Percentiles rank a stretch among this genome's conserved stretches.
phyloP scores from a whole-genome alignment of 768 basidiomycete genomes.

The Boletus fagicola region DNA sequence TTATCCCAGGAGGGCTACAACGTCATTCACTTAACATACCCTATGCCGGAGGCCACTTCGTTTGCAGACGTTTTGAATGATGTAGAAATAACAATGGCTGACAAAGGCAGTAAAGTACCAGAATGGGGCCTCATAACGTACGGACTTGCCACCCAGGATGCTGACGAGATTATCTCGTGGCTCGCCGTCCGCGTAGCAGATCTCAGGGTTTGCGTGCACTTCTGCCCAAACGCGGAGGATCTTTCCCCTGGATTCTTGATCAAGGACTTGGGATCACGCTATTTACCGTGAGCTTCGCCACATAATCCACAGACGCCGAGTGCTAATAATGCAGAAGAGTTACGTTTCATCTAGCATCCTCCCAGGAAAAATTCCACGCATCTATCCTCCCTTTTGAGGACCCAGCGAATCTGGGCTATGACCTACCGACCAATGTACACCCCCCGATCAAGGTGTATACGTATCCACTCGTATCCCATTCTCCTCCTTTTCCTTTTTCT shows the following conservation, averaged over 20 bases:
- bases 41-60: conserved; percentile 12
- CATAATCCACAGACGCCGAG: not conserved
- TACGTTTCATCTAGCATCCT: conserved; percentile 35
- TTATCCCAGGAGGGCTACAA: conserved; percentile 41
- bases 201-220: conserved; percentile 37
- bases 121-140: conserved; percentile 35
- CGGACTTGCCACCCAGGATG: conserved; percentile 28
- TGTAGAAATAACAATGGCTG: conserved; percentile 13
- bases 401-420: conserved; percentile 19
- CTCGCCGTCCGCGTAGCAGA: conserved; percentile 7
- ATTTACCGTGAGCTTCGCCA: conserved; percentile 29
- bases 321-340: conserved; percentile 26
- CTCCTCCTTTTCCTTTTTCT: conserved; percentile 39
- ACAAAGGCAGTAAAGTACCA: not conserved
- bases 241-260: conserved; percentile 28
- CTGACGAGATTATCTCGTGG: conserved; percentile 13
- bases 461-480: conserved; percentile 37
- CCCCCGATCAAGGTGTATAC: conserved; percentile 33
- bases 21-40: conserved; percentile 33
- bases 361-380: conserved; percentile 36
- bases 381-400: conserved; percentile 29
- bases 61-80: conserved; percentile 21
- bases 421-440: conserved; percentile 23
- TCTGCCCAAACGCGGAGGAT: conserved; percentile 31
- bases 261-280: conserved; percentile 20